Conservation (phyloP, 108 stramenopile species). For the Nitzschia sp. region DNA sequence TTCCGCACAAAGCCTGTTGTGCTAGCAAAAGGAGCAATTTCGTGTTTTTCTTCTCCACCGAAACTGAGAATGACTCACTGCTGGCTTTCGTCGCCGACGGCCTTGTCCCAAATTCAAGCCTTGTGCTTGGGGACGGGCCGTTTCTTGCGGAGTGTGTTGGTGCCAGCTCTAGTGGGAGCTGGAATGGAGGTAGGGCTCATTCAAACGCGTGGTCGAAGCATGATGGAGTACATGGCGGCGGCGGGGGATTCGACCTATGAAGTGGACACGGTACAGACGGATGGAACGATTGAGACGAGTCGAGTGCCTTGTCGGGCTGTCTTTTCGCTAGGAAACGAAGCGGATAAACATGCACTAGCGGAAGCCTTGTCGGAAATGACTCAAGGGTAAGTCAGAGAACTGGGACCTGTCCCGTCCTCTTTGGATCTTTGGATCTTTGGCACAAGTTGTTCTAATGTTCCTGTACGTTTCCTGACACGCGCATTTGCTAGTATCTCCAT, state of each 20-base stretch:
- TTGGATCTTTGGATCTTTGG: too few relatives aligned
- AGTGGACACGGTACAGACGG: constrained; percentile 68
- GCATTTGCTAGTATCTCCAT: constrained; percentile 43
- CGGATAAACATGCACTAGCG: constrained; percentile 52
- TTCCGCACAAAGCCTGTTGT: too few relatives aligned
- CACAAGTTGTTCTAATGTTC: too few relatives aligned
- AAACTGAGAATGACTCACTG: too few relatives aligned
- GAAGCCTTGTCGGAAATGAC: constrained; percentile 38
- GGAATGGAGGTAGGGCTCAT: constrained; percentile 52
- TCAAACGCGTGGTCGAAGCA: constrained; percentile 75
- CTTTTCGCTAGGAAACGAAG: constrained; percentile 60
- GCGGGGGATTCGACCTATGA: constrained; percentile 14
- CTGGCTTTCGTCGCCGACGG: too few relatives aligned
- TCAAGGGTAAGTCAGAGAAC: neutral
- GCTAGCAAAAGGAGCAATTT: too few relatives aligned
- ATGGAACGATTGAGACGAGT: constrained; percentile 54
- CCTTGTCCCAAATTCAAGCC: constrained; percentile 38
- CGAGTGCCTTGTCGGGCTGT: constrained; percentile 54
- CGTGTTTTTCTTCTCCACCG: too few relatives aligned
- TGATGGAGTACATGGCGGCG: constrained; percentile 58
- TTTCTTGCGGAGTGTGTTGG: constrained; percentile 84
- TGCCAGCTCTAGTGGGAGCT: constrained; percentile 60
- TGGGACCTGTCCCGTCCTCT: too few relatives aligned
- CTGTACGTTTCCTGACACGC: too few relatives aligned
- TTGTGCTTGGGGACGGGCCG: constrained; percentile 87